phyloP scores from a whole-genome alignment of 2,329 filamentous ascomycete genomes.

The Penicillium sp. region DNA sequence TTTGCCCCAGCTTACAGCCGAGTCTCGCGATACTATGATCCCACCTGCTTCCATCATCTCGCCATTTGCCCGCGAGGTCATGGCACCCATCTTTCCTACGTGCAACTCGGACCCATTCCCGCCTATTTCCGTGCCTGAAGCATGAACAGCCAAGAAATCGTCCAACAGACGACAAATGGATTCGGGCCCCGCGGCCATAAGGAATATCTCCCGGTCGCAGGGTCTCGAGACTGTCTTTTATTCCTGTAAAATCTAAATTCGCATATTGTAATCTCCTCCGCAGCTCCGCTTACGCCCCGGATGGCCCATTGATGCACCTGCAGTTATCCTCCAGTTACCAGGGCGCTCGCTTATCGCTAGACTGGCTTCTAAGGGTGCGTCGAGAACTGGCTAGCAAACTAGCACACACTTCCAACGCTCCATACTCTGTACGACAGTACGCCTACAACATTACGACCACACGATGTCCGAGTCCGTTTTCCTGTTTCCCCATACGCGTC shows the following conservation, averaged over 20 bases:
- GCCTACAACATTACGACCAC: no score
- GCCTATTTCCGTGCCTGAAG: neutral
- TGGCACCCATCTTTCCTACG: neutral
- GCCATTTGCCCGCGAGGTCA: neutral
- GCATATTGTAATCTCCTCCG: neutral
- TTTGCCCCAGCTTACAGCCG: neutral
- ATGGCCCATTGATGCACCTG: neutral
- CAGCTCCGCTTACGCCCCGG: neutral
- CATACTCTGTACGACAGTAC: no score
- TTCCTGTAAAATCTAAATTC: neutral
- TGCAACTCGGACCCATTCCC: slow-evolving; percentile 4
- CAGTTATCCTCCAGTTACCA: neutral
- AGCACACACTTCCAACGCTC: no score
- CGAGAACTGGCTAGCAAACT: no score
- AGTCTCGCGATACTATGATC: neutral
- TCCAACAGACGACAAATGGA: neutral
- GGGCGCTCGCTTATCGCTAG: neutral
- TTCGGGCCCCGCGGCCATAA: neutral
- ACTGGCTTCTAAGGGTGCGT: neutral
- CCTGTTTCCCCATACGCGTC: slow-evolving; percentile 8
- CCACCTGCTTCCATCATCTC: neutral
- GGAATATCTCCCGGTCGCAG: neutral
- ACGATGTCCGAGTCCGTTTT: no score
- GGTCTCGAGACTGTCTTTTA: neutral
- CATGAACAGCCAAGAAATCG: neutral